Evolutionary conservation across 257 asterid species (phyloP).

Genomic region (Linderniella brevidens): DNA sequence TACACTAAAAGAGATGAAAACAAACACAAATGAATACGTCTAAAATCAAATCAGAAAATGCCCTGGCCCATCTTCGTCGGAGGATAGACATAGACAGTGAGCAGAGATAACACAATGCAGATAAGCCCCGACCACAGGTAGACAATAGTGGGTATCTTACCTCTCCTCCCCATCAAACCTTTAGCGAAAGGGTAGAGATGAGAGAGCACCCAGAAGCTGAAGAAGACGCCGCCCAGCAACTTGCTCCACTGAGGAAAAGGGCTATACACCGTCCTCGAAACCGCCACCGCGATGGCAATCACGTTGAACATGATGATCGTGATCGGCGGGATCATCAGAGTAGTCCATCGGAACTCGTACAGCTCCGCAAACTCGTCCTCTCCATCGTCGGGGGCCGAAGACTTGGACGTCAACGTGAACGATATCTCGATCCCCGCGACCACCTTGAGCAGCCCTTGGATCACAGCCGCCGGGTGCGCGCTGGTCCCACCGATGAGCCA

Average conservation of each 20-base stretch:
- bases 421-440: constrained; percentile 77
- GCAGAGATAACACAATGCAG: constrained; percentile 56
- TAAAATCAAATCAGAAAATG: no score
- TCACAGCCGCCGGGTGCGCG: constrained; percentile 80
- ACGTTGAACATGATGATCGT: constrained; percentile 58
- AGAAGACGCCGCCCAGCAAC: constrained; percentile 71
- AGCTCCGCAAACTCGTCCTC: constrained; percentile 72
- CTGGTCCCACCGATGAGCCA: constrained; percentile 95
- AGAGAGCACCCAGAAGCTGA: constrained; percentile 85
- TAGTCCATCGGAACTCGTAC: constrained; percentile 74
- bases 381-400: constrained; percentile 52
- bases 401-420: constrained; percentile 72
- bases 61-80: no score
- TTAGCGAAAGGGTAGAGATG: constrained; percentile 86
- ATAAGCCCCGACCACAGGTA: constrained; percentile 83
- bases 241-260: constrained; percentile 83
- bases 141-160: constrained; percentile 78
- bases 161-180: constrained; percentile 71
- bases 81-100: no score
- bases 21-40: no score
- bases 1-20: no score
- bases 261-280: constrained; percentile 57
- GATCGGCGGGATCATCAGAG: constrained; percentile 73
- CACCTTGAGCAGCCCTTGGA: constrained; percentile 76
- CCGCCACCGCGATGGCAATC: constrained; percentile 56